Evolutionary conservation across 305 asterid genomes (phyloP).

Genomic region (Fraxinus ornus): DNA sequence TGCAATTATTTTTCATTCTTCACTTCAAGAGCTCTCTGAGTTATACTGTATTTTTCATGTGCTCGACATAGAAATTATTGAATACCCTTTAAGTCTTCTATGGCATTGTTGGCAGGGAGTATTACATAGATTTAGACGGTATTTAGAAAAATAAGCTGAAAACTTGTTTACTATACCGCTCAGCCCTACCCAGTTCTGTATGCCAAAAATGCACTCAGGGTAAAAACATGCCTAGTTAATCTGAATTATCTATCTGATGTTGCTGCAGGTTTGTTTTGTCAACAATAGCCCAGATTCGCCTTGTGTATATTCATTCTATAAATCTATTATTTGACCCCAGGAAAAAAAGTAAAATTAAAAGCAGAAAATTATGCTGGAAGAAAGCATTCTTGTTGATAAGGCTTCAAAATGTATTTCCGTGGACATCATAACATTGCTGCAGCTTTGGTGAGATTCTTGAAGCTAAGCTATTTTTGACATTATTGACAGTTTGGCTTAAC

Average conservation of each 20-base stretch:
- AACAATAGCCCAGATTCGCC: conserved; percentile 57
- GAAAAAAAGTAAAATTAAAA: conserved; percentile 33
- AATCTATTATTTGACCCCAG: conserved; percentile 26
- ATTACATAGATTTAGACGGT: neutral
- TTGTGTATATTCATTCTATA: conserved; percentile 52
- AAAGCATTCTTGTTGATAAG: conserved; percentile 21
- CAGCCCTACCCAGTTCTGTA: neutral
- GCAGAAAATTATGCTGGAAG: conserved; percentile 41
- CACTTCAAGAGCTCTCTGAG: conserved; percentile 10
- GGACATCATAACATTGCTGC: conserved; percentile 28
- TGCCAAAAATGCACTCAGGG: neutral
- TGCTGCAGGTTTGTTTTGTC: conserved; percentile 78
- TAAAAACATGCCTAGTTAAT: conserved; percentile 26
- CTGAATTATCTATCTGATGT: conserved; percentile 76
- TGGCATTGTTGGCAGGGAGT: neutral
- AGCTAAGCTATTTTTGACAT: conserved; percentile 28
- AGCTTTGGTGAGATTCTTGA: conserved; percentile 35
- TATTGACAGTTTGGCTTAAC: conserved; percentile 4
- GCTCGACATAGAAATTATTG: conserved; percentile 20
- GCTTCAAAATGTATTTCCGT: conserved; percentile 23
- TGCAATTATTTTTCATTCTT: conserved; percentile 13
- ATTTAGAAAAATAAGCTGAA: neutral
- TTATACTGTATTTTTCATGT: conserved; percentile 17
- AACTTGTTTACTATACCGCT: neutral
- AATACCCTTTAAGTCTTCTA: conserved; percentile 13